Base-by-base conservation (phyloP, 352 stramenopile genomes). In the Pythium sukuiense region DNA sequence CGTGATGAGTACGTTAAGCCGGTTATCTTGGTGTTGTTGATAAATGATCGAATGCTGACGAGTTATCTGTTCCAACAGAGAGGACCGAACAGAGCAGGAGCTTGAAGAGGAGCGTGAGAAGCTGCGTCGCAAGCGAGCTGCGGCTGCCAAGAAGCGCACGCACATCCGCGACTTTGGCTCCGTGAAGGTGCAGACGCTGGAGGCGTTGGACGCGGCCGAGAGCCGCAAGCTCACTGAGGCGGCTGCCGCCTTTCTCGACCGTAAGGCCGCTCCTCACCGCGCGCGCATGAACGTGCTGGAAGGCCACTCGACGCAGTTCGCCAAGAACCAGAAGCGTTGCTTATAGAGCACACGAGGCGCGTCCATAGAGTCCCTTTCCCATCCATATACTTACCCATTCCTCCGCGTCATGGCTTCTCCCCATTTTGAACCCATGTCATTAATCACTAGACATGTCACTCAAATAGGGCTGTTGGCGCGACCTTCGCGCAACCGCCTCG, bases 91-190 rank as follows among this genome's bases (percentile, higher is more conserved):
- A 11, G 82, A 76, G 49, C 65, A 86, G 54, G 71, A 82, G 37
- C 56, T 76, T 2, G 77, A 89, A 30, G 62, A 64, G 4, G 66
- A 33, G 11, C 70, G 63, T 24, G 46, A 74, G 63, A 59, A 59
- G 30, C 63, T 57, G 6, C 45, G 33, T n/a, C 65, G 65, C 35
- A 76, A 71, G 58, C 65, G 58, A 39, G 61, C 54, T 2, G 59
- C 53, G 14, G 59, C 65, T 1, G 50, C 61, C n/a, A 69, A 65
- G 71, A 87, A 89, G 70, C 62, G 65, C 54, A 85, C 61, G 32
- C 85, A 94, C 70, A 86, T 85, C 63, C 78, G 82, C 35, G 75
- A 90, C 60, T 94, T 94, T 48, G 85, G 81, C 48, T 81, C 80
- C 59, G 81, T 94, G 55, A 66, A 90, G 30, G 83, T 92, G 67